Percentiles rank a stretch among this genome's conserved stretches.
These are phyloP conservation scores for Boletus hoseneyae DNA, from an alignment of 1,284 basidiomycete species.

Conservation along the genomic window DNA sequence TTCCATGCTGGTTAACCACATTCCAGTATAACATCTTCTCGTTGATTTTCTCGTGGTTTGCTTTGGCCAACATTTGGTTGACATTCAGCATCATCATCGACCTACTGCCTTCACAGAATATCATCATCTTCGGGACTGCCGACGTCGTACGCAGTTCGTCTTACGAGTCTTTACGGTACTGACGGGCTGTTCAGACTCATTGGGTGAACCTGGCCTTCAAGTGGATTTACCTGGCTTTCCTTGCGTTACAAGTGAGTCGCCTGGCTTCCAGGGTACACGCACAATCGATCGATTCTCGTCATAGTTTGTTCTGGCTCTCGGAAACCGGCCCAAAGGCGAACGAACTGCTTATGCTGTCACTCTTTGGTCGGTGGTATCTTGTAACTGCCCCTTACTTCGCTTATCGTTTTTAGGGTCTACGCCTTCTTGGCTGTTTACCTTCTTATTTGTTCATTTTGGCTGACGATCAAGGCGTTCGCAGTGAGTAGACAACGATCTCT, in stretches of 20 bases:
- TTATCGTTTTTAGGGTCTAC: conserved; percentile 58
- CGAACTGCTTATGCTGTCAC: conserved; percentile 78
- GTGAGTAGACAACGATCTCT: conserved; percentile 38
- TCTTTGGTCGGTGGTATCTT: conserved; percentile 53
- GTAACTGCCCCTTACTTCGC: background rate
- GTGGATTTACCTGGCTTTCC: conserved; percentile 87
- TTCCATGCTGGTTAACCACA: conserved; percentile 1
- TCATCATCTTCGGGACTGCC: conserved; percentile 70
- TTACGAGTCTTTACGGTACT: conserved; percentile 5
- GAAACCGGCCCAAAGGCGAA: conserved; percentile 96
- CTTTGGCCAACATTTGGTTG: conserved; percentile 91
- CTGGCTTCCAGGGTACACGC: background rate
- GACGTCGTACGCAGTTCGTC: conserved; percentile 48
- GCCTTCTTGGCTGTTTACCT: conserved; percentile 79
- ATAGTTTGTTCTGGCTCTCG: conserved; percentile 91
- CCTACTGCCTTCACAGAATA: conserved; percentile 64
- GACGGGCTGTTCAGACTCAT: conserved; percentile 59
- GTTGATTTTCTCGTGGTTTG: conserved; percentile 88
- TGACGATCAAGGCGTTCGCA: conserved; percentile 76
- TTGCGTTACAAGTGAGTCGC: conserved; percentile 57
- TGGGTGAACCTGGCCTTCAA: conserved; percentile 84
- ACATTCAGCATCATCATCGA: conserved; percentile 97
- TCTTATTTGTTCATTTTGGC: conserved; percentile 79
- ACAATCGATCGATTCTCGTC: background rate
- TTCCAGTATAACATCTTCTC: conserved; percentile 73